These are phyloP conservation scores for Lachnellula suecica DNA, from an alignment of 2,329 filamentous ascomycete species.

Conservation along the genomic window DNA sequence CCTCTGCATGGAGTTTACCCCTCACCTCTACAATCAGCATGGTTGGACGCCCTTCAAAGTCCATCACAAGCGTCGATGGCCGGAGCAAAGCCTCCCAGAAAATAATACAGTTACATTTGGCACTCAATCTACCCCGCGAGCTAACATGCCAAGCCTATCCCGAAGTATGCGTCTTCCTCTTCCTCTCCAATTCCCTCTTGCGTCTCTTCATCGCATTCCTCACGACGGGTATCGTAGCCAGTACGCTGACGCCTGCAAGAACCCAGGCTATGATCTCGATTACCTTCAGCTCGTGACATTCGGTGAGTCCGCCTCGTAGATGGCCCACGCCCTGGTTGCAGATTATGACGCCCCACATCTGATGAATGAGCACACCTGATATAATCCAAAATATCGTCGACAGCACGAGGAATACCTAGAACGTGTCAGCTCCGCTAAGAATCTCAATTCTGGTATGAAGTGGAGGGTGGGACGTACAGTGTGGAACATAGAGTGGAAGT, in stretches of 20 bases:
- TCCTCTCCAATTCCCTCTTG: constrained; percentile 12
- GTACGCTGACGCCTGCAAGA: too few relatives aligned
- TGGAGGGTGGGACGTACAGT: constrained; percentile 4
- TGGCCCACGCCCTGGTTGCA: too few relatives aligned
- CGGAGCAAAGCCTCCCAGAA: neutral
- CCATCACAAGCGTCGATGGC: too few relatives aligned
- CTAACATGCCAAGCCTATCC: neutral
- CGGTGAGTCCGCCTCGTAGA: too few relatives aligned
- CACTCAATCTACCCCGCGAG: neutral
- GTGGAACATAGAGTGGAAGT: constrained; percentile 22
- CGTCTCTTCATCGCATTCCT: constrained; percentile 18
- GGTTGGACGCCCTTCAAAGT: too few relatives aligned
- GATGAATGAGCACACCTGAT: constrained; percentile 19
- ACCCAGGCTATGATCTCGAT: too few relatives aligned
- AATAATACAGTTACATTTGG: neutral
- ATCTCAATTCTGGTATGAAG: neutral
- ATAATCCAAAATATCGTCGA: constrained; percentile 19
- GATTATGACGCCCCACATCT: constrained; percentile 18
- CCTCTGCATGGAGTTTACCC: too few relatives aligned
- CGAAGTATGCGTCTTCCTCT: constrained; percentile 13
- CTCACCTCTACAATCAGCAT: too few relatives aligned
- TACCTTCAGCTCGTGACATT: too few relatives aligned
- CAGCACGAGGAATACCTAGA: constrained; percentile 18
- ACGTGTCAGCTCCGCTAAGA: neutral
- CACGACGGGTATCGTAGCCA: constrained; percentile 14